These are phyloP conservation scores for Pilasporangium apinafurcum DNA, from an alignment of 352 stramenopile genomes.

Conservation along the genomic window DNA sequence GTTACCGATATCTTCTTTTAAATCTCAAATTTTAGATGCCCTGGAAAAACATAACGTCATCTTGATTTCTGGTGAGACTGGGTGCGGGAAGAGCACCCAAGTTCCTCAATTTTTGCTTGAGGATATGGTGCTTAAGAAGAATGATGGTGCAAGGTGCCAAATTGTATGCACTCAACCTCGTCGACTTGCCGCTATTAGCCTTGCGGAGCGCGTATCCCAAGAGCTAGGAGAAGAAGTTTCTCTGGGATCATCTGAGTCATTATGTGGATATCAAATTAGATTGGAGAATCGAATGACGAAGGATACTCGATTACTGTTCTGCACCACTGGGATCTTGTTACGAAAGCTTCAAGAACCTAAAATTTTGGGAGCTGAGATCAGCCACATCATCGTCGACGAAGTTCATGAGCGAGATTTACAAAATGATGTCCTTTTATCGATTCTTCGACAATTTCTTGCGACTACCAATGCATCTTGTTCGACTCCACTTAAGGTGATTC, in stretches of 20 bases:
- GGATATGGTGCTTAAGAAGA: constrained; percentile 59
- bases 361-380: constrained; percentile 80
- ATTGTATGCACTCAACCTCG: constrained; percentile 97
- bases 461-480: constrained; percentile 30
- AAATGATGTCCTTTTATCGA: constrained; percentile 88
- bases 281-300: constrained; percentile 84
- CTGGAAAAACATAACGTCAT: constrained; percentile 86
- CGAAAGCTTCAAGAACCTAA: constrained; percentile 84
- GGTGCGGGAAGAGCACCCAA: constrained; percentile 94
- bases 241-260: constrained; percentile 45
- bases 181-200: constrained; percentile 93
- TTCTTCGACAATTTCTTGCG: constrained; percentile 82
- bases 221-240: constrained; percentile 88
- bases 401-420: constrained; percentile 95
- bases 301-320: constrained; percentile 91
- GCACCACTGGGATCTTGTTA: constrained; percentile 94
- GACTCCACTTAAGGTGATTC: constrained; percentile 88
- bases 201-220: constrained; percentile 90
- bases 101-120: constrained; percentile 97
- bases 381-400: constrained; percentile 98
- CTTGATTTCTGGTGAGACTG: constrained; percentile 93
- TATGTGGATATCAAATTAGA: constrained; percentile 92
- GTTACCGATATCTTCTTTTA: constrained; percentile 79
- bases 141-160: constrained; percentile 72
- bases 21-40: constrained; percentile 72